Percentiles rank a stretch among this genome's conserved stretches.
These are phyloP conservation scores for Phaffomyces opuntiae DNA, from an alignment of 805 yeast genomes.

Conservation along the genomic window DNA sequence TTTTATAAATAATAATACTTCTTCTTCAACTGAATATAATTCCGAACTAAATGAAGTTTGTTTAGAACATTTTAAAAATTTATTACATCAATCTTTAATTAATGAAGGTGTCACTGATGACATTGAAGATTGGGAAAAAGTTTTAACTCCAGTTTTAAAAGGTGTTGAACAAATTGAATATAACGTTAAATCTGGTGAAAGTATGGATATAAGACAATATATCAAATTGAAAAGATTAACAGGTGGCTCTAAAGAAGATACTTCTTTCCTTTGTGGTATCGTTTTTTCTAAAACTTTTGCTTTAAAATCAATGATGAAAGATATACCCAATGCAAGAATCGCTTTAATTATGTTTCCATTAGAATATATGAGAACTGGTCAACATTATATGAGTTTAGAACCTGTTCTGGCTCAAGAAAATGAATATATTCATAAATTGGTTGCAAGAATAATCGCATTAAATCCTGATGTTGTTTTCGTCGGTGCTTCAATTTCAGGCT, in stretches of 20 bases:
- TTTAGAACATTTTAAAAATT: slow-evolving; percentile 36
- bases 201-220: slow-evolving; percentile 81
- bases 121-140: slow-evolving; percentile 50
- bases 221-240: slow-evolving; percentile 78
- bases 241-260: slow-evolving; percentile 63
- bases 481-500: slow-evolving; percentile 74
- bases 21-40: slow-evolving; percentile 3
- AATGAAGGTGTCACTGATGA: slow-evolving; percentile 51
- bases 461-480: slow-evolving; percentile 75
- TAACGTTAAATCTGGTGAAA: slow-evolving; percentile 57
- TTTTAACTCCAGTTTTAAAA: slow-evolving; percentile 43
- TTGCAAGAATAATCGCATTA: slow-evolving; percentile 67
- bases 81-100: slow-evolving; percentile 51
- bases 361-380: slow-evolving; percentile 73
- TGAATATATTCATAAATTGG: slow-evolving; percentile 76
- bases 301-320: slow-evolving; percentile 65
- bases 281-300: slow-evolving; percentile 83
- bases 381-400: slow-evolving; percentile 73
- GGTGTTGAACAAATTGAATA: slow-evolving; percentile 54
- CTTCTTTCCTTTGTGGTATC: slow-evolving; percentile 65
- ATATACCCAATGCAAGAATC: slow-evolving; percentile 61
- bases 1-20: background rate
- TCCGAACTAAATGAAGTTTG: slow-evolving; percentile 31
- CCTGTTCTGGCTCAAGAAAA: slow-evolving; percentile 82
- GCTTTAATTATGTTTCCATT: slow-evolving; percentile 83